Evolutionary conservation across 2,329 filamentous ascomycete genomes (phyloP).

Genomic region (Coleophoma cylindrospora): DNA sequence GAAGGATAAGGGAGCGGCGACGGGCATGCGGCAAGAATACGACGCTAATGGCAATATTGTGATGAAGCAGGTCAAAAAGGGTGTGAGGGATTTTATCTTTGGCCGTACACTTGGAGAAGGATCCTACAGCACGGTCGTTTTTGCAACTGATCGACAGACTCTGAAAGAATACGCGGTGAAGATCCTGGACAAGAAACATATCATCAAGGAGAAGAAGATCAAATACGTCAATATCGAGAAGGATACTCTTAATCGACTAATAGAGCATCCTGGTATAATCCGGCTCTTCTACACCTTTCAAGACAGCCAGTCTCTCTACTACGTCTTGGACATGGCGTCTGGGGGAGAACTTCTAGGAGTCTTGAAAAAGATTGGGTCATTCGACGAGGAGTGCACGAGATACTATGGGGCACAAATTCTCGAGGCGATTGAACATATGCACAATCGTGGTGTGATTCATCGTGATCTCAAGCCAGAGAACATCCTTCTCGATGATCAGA

Average conservation of each 20-base stretch:
- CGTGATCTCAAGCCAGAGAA: conserved; percentile 97
- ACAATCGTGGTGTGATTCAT: conserved; percentile 91
- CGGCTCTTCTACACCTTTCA: conserved; percentile 98
- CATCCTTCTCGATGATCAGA: conserved; percentile 87
- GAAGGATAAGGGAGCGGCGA: conserved; percentile 91
- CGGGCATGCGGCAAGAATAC: conserved; percentile 74
- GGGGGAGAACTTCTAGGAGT: conserved; percentile 90
- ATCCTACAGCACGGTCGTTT: conserved; percentile 93
- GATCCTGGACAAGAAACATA: conserved; percentile 95
- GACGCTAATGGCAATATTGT: conserved; percentile 81
- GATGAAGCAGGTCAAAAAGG: conserved; percentile 86
- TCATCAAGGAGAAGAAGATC: conserved; percentile 99
- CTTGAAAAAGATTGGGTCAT: conserved; percentile 89
- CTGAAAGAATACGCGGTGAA: conserved; percentile 97
- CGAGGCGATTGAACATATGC: conserved; percentile 97
- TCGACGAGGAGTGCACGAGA: conserved; percentile 88
- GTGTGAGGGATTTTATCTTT: conserved; percentile 94
- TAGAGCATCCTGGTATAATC: conserved; percentile 93
- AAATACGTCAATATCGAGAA: conserved; percentile 99
- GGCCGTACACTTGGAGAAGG: conserved; percentile 88
- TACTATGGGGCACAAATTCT: conserved; percentile 97
- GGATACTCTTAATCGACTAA: conserved; percentile 92
- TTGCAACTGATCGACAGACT: conserved; percentile 89
- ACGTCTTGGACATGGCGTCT: conserved; percentile 89
- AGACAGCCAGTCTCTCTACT: conserved; percentile 92